These are phyloP conservation scores for Aristolochia fimbriata DNA, from an alignment of 164 flowering plant genomes.

Conservation along the genomic window DNA sequence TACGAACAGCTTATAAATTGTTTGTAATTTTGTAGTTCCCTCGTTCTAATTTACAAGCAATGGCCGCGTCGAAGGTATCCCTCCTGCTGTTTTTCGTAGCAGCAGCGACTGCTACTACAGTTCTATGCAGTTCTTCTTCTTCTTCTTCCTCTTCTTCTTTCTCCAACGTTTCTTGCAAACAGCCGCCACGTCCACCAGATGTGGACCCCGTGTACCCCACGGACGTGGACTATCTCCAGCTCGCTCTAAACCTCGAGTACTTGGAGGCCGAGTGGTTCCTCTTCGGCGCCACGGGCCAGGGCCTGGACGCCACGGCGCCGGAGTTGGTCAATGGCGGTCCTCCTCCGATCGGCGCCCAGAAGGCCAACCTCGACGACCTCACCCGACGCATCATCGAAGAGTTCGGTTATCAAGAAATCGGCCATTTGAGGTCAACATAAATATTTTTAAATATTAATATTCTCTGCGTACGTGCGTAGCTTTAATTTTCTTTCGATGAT, in stretches of 20 bases:
- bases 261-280: conserved; percentile 39
- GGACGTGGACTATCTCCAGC: conserved; percentile 27
- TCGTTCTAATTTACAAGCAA: too few relatives aligned
- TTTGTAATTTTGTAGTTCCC: too few relatives aligned
- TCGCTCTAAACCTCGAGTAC: conserved; percentile 41
- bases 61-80: too few relatives aligned
- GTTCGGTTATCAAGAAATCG: conserved; percentile 40
- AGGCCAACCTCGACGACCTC: conserved; percentile 34
- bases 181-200: not conserved
- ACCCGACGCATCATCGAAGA: conserved; percentile 21
- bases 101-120: too few relatives aligned
- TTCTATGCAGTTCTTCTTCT: too few relatives aligned
- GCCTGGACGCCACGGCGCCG: conserved; percentile 32
- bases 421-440: conserved; percentile 38
- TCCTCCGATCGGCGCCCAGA: conserved; percentile 34
- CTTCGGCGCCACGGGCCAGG: conserved; percentile 32
- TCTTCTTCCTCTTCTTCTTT: too few relatives aligned
- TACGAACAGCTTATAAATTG: too few relatives aligned
- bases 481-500: not conserved
- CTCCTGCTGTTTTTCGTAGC: too few relatives aligned
- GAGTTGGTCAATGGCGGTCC: conserved; percentile 32
- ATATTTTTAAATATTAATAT: not conserved
- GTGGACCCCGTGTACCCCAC: conserved; percentile 4
- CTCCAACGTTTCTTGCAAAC: not conserved
- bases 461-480: not conserved